Evolutionary conservation across 2,329 filamentous ascomycete species (phyloP).

Genomic region (Leptoxyphium fumago): DNA sequence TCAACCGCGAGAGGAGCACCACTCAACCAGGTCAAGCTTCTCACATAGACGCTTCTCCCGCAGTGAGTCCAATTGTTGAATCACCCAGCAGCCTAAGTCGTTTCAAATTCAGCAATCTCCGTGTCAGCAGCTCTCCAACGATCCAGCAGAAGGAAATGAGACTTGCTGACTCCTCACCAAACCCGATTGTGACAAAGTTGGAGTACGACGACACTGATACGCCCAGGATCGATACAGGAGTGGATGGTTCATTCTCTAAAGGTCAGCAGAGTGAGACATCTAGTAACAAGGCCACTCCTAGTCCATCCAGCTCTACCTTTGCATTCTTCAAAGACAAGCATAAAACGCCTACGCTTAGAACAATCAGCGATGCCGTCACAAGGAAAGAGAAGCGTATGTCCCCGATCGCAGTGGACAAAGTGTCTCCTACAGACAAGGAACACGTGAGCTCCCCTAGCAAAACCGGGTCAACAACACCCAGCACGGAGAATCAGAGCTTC

Average conservation of each 20-base stretch:
- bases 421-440: conserved; percentile 29
- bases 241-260: conserved; percentile 6
- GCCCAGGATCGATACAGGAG: conserved; percentile 8
- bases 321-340: conserved; percentile 17
- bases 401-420: conserved; percentile 14
- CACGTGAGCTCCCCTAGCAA: conserved; percentile 50
- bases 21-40: neutral
- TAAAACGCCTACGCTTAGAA: conserved; percentile 56
- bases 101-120: conserved; percentile 12
- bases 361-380: conserved; percentile 62
- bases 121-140: conserved; percentile 14
- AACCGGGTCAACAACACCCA: conserved; percentile 59
- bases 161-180: conserved; percentile 24
- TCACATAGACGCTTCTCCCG: neutral
- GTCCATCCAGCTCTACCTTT: conserved; percentile 19
- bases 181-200: conserved; percentile 43
- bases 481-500: conserved; percentile 34
- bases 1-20: conserved; percentile 5
- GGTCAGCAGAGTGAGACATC: conserved; percentile 30
- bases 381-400: conserved; percentile 35
- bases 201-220: conserved; percentile 31
- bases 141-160: conserved; percentile 21
- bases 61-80: conserved; percentile 7
- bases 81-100: conserved; percentile 6
- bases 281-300: conserved; percentile 13